Base-by-base conservation (phyloP, 768 basidiomycete genomes). In the Macrolepiota dolichaula region DNA sequence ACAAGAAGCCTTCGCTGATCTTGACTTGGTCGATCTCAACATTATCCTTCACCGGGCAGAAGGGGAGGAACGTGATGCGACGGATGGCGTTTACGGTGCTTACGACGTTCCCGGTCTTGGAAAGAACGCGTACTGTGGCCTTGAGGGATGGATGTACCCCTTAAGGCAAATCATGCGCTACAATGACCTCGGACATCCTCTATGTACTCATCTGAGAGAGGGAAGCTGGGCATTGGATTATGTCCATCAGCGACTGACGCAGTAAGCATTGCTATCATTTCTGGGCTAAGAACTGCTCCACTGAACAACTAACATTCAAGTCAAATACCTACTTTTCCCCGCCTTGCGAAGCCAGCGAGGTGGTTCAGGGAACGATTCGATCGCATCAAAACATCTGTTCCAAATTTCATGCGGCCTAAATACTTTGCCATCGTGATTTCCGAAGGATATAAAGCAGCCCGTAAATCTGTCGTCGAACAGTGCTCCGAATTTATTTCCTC, bases 121-220 rank as follows among this genome's bases (percentile, higher is more conserved):
- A 0, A 82, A 83, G 61, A 77, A 95, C 72, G 86, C 84, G 11
- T 99, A 98, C 73, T 98, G 96, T 68, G 97, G 97, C 17, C 72
- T 98, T 54, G 94, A 98, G 69, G 97, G 97, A 1, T 99, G 96
- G 94, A 98, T 99, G 94, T 84, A 88, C 66, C 87, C 87, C 0
- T 77, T 98, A 57, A 81, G 85, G 40, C 85, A 85, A 65, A 86
- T 98, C 71, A 95, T 95, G 85, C 80, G 81, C 65, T 83, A 86
- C 68, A 98, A 98, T 72, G 95, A 99, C 70, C 81, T 98, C 2
- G 97, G 97, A 0, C 95, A 98, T 72, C 83, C 94, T 1, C 79
- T 99, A 3, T 96, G 94, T 67, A 87, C 78, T 2, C 93, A 98
- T 73, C 73, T 98, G 60, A 83, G 97, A 62, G 81, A 89, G 29